These are phyloP conservation scores for Blastomyces silverae DNA, from an alignment of 2,329 filamentous ascomycete species.

Conservation along the genomic window DNA sequence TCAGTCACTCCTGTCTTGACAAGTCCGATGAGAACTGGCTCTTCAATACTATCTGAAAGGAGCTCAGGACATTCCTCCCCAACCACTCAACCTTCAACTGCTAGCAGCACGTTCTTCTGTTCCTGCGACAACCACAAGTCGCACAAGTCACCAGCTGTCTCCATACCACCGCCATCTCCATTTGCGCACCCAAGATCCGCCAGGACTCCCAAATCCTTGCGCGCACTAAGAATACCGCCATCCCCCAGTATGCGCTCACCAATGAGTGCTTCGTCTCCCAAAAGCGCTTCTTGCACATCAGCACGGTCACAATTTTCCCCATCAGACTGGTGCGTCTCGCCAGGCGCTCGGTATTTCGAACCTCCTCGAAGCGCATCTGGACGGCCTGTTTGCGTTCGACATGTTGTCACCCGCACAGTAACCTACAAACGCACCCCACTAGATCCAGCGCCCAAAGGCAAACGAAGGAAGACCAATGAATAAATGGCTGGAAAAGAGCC, in stretches of 20 bases:
- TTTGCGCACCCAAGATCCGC: slow-evolving; percentile 52
- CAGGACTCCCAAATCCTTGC: slow-evolving; percentile 51
- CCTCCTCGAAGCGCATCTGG: slow-evolving; percentile 55
- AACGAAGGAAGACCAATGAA: slow-evolving; percentile 64
- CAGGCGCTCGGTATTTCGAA: slow-evolving; percentile 60
- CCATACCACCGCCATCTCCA: slow-evolving; percentile 54
- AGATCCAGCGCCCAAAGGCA: slow-evolving; percentile 84
- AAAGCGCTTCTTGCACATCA: slow-evolving; percentile 55
- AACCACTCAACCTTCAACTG: slow-evolving; percentile 37
- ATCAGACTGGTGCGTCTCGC: slow-evolving; percentile 64
- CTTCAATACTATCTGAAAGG: slow-evolving; percentile 42
- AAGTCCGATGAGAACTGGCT: slow-evolving; percentile 57
- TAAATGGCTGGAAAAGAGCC: slow-evolving; percentile 3
- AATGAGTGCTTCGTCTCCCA: slow-evolving; percentile 31
- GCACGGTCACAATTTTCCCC: slow-evolving; percentile 71
- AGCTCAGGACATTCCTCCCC: slow-evolving; percentile 29
- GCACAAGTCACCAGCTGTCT: slow-evolving; percentile 51
- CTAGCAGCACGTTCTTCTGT: slow-evolving; percentile 40
- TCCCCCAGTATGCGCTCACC: slow-evolving; percentile 59
- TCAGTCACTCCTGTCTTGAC: slow-evolving; percentile 64
- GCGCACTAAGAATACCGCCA: slow-evolving; percentile 67
- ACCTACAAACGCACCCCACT: slow-evolving; percentile 65
- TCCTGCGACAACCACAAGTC: slow-evolving; percentile 43
- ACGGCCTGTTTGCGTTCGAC: slow-evolving; percentile 63
- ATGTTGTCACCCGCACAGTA: slow-evolving; percentile 90